These are phyloP conservation scores for Trichoderma pleuroti DNA, from an alignment of 2,329 filamentous ascomycete genomes.

Conservation along the genomic window DNA sequence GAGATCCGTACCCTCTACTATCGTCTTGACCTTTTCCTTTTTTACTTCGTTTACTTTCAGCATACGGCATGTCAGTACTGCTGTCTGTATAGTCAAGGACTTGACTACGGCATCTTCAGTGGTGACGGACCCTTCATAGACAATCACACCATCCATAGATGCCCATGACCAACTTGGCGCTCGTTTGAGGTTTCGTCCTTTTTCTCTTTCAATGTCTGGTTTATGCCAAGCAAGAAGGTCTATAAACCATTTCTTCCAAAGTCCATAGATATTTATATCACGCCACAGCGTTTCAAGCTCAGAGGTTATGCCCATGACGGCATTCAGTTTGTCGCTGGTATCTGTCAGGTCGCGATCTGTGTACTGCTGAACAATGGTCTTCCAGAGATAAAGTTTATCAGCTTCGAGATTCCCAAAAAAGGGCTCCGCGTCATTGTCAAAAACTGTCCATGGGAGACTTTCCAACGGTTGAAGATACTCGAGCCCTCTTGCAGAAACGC, in stretches of 20 bases:
- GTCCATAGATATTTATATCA: neutral
- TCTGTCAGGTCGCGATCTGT: neutral
- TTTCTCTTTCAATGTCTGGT: neutral
- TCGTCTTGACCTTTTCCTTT: rapidly evolving
- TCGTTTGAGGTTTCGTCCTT: neutral
- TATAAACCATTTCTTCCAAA: conserved; percentile 10
- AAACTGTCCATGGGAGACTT: neutral
- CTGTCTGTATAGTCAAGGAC: neutral
- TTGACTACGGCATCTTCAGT: neutral
- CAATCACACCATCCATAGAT: neutral
- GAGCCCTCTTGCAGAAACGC: neutral
- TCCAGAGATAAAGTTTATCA: conserved; percentile 1
- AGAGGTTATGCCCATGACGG: neutral
- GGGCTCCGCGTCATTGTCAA: neutral
- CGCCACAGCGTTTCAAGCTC: conserved; percentile 6
- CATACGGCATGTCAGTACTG: neutral
- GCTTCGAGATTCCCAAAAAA: neutral
- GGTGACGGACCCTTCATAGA: neutral
- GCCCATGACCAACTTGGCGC: conserved; percentile 11
- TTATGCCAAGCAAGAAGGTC: conserved; percentile 4
- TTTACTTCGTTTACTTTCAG: neutral
- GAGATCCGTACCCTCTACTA: neutral
- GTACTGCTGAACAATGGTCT: neutral
- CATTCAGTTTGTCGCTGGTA: neutral
- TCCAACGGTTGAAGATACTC: neutral